Evolutionary conservation across 805 yeast species (phyloP), one percentile per base, ranked within the genome.

Genomic region (Monosporozyma siamensis): DNA sequence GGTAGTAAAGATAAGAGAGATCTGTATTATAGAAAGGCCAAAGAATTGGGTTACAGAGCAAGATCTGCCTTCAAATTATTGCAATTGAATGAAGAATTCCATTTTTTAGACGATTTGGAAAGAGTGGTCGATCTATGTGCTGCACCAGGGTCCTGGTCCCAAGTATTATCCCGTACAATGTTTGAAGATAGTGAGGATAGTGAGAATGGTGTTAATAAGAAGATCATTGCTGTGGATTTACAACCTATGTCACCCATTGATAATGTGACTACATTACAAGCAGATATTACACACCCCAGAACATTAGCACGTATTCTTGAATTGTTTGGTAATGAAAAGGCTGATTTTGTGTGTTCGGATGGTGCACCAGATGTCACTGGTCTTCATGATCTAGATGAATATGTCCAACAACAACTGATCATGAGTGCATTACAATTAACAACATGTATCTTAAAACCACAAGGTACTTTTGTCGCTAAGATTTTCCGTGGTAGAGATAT

Each of bases 291-390:
- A 2, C 97, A 92, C 65, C 97, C 98, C 12, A 77, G 78, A 56
- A 92, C 98, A 0, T 69, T 92, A 41, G 72, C 73, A 29, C 74
- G 70, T 54, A 92, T 92, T 36, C 64, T 85, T 51, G 82, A 80
- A 26, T 72, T 82, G 32, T 92, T 92, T 67, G 95, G 85, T 18
- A 95, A 96, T 31, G 85, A 85, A 51, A 80, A 83, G 43, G 97
- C 97, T 0, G 98, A 92, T 62, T 82, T 90, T 59, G 95, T 92
- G 1, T 87, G 95, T 55, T 82, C 95, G 54, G 97, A 92, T 61
- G 98, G 98, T 44, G 98, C 98, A 0, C 98, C 98, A 2, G 98
- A 92, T 65, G 98, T 92, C 18, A 92, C 98, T 0, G 98, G 98
- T 1, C 65, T 92, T 40, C 98, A 92, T 59, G 98, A 92, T 63